Evolutionary conservation across 2,329 filamentous ascomycete genomes (phyloP), one percentile per base, ranked within the genome.

Genomic region (Cercospora citrullina): DNA sequence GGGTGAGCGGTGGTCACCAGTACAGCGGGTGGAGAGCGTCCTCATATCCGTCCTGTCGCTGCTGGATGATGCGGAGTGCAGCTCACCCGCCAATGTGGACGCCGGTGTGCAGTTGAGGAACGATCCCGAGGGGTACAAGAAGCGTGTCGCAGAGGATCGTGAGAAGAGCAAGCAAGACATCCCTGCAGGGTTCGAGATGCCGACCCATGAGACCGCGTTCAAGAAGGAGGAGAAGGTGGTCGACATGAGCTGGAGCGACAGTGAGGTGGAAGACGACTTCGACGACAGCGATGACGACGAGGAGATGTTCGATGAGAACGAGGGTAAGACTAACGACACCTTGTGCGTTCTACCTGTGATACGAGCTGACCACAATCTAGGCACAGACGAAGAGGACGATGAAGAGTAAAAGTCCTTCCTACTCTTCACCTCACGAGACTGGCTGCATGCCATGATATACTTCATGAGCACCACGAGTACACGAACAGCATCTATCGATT

Each of bases 1-100:
- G 6, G 91, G 90, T 67, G 95, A 98, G 81, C 91, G 94, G 67
- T 99, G 94, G 94, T 93, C 92, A 5, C 94, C 95, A 1, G 89
- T 95, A 4, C 94, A 98, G 79, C 91, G 94, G 21, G 94, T 96
- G 59, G 95, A 98, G 82, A 96, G 93, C 2, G 94, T 99, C 39
- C 87, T 99, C 18, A 93, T 96, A 70, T 97, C 93, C 8, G 92
- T 98, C 18, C 87, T 98, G 7, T 90, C 95, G 5, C 87, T 99
- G 2, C 88, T 99, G 65, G 95, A 98, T 78, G 93, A 97, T 75
- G 93, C 94, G 14, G 94, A 99, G 80, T 92, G 96, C 75, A 93
- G 89, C 74, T 97, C 93, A 0, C 93, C 95, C 0, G 95, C 94
- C 71, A 98, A 98, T 78, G 94, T 98, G 65, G 94, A 98, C 74